These are phyloP conservation scores for Epichloe elymi DNA, from an alignment of 2,329 filamentous ascomycete species.

Conservation along the genomic window DNA sequence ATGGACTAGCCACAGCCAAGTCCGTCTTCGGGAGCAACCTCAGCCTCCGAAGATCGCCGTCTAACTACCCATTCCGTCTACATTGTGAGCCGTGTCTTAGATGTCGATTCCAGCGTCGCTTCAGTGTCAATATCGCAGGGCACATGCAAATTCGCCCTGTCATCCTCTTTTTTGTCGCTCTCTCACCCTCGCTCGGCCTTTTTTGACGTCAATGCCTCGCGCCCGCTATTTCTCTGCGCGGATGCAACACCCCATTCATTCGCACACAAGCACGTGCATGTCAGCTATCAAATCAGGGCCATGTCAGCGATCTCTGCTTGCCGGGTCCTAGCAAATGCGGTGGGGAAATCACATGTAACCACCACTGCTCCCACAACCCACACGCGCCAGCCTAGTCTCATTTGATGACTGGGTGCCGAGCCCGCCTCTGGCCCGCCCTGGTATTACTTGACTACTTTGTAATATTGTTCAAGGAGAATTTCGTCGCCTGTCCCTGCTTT, in stretches of 20 bases:
- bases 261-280: background rate
- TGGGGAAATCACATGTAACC: conserved; percentile 6
- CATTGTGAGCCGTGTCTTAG: background rate
- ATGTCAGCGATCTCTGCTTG: too few species aligned
- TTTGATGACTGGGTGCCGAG: background rate
- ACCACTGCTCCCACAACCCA: background rate
- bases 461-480: too few species aligned
- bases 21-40: background rate
- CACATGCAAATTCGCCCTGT: too few species aligned
- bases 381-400: background rate
- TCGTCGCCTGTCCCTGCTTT: too few species aligned
- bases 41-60: background rate
- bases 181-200: too few species aligned
- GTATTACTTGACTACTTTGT: too few species aligned
- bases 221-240: too few species aligned
- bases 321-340: background rate
- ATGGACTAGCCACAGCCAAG: background rate
- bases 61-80: background rate
- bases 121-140: background rate
- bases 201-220: too few species aligned
- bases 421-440: too few species aligned
- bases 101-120: background rate
- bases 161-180: too few species aligned
- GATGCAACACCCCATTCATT: background rate
- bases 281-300: background rate